Evolutionary conservation across 83 land plant species (phyloP).

Genomic region (Diphasiastrum complanatum): DNA sequence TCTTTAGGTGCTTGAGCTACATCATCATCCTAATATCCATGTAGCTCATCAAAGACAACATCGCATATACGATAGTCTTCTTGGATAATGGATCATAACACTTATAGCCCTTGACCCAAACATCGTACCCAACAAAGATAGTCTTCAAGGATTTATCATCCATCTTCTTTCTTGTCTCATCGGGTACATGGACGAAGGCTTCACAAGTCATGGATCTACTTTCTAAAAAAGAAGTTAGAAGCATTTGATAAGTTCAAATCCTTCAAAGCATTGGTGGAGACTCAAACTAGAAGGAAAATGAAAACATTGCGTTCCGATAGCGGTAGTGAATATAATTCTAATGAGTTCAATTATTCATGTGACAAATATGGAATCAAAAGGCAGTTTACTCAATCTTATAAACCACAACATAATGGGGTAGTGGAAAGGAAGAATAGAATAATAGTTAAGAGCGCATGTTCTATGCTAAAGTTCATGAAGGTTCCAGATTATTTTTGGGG

Average conservation of each 20-base stretch:
- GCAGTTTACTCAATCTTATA: constrained; percentile 27
- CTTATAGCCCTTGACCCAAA: too few species aligned
- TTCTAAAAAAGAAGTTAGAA: constrained; percentile 24
- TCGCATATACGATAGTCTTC: too few species aligned
- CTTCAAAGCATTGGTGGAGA: constrained; percentile 6
- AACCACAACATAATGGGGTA: constrained; percentile 42
- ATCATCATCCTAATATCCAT: too few species aligned
- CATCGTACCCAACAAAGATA: too few species aligned
- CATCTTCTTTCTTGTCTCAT: too few species aligned
- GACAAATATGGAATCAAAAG: constrained; percentile 11
- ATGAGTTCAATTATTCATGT: constrained; percentile 15
- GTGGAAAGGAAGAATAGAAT: constrained; percentile 25
- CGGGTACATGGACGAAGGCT: too few species aligned
- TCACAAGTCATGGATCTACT: constrained; percentile 26
- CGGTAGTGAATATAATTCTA: constrained; percentile 35
- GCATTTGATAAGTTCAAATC: constrained; percentile 1
- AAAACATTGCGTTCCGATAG: constrained; percentile 17
- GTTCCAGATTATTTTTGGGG: constrained; percentile 25
- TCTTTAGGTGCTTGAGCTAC: too few species aligned
- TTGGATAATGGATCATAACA: too few species aligned
- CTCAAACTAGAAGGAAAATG: constrained; percentile 5
- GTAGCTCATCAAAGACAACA: too few species aligned
- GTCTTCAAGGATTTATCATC: too few species aligned
- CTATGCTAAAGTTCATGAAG: constrained; percentile 17
- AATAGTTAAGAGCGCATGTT: constrained; percentile 22